Evolutionary conservation across 2,329 filamentous ascomycete species (phyloP).

Genomic region (Furcasterigmium furcatum): DNA sequence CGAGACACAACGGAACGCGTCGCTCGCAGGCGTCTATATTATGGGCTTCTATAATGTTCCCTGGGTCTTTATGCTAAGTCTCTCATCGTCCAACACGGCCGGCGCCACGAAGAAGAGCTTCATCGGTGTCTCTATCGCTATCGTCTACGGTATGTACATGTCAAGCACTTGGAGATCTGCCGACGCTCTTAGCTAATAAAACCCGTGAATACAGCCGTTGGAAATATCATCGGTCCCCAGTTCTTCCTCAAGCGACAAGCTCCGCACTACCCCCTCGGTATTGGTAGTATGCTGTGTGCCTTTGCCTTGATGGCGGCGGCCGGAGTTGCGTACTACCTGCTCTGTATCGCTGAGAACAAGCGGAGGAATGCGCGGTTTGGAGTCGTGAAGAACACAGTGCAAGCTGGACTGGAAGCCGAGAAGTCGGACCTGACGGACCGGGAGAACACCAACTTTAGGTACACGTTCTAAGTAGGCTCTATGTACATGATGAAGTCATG

Average conservation of each 20-base stretch:
- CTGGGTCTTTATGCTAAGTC: constrained; percentile 21
- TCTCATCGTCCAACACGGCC: constrained; percentile 23
- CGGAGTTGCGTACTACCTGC: constrained; percentile 15
- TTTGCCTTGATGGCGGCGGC: constrained; percentile 19
- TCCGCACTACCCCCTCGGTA: constrained; percentile 21
- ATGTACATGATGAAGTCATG: too few relatives aligned
- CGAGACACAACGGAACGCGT: constrained; percentile 14
- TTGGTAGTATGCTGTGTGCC: constrained; percentile 19
- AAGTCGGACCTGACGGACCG: constrained; percentile 9
- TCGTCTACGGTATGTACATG: constrained; percentile 16
- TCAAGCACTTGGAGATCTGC: neutral
- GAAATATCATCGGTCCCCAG: constrained; percentile 25
- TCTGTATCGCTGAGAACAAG: constrained; percentile 20
- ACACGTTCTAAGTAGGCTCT: constrained; percentile 10
- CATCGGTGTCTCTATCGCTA: constrained; percentile 20
- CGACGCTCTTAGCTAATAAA: too few relatives aligned
- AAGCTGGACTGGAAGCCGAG: constrained; percentile 9
- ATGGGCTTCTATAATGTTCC: constrained; percentile 29
- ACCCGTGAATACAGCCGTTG: constrained; percentile 14
- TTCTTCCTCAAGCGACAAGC: constrained; percentile 21
- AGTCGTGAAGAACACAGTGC: constrained; percentile 3
- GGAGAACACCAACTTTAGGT: constrained; percentile 11
- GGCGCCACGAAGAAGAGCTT: constrained; percentile 27
- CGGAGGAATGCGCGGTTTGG: constrained; percentile 9
- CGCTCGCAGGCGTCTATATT: constrained; percentile 24